A percentile compares a stretch with the other conserved stretches of the same genome.
Evolutionary conservation across 768 basidiomycete species (phyloP).

Genomic region (Chalciporus sphaerocephalus): DNA sequence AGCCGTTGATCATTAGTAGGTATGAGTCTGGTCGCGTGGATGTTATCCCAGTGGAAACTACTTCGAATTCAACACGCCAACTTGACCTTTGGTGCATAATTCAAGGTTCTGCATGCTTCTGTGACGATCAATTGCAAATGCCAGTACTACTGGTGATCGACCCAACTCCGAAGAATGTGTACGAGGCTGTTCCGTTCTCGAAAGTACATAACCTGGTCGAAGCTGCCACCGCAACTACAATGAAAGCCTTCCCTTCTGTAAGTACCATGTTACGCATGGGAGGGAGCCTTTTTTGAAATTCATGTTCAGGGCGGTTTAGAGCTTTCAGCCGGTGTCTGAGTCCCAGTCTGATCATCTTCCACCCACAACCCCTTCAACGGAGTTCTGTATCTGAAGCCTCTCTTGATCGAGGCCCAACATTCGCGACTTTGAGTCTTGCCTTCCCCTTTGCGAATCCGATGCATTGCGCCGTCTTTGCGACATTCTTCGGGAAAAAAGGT

Average conservation of each 20-base stretch:
- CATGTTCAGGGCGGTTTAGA: no score
- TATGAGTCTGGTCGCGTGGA: no score
- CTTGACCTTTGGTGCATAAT: background rate
- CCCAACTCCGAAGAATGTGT: no score
- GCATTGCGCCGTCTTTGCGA: slow-evolving; percentile 75
- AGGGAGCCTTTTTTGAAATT: no score
- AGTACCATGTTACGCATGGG: no score
- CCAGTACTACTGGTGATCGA: background rate
- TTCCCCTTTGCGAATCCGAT: slow-evolving; percentile 87
- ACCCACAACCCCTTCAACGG: slow-evolving; percentile 4
- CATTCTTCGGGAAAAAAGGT: slow-evolving; percentile 88
- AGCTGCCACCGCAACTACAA: no score
- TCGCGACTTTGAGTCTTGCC: slow-evolving; percentile 78
- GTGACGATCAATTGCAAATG: background rate
- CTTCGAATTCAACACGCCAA: background rate
- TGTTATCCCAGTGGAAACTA: no score
- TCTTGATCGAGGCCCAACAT: slow-evolving; percentile 48
- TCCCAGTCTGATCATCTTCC: slow-evolving; percentile 37
- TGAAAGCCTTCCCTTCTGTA: no score
- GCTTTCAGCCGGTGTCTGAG: slow-evolving; percentile 59
- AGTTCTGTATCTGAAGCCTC: background rate
- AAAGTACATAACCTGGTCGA: no score
- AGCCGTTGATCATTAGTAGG: no score
- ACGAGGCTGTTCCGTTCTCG: no score
- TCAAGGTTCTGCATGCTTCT: background rate